Base-by-base conservation (phyloP, 2,329 filamentous ascomycete genomes). In the Penicillium corylophilum region DNA sequence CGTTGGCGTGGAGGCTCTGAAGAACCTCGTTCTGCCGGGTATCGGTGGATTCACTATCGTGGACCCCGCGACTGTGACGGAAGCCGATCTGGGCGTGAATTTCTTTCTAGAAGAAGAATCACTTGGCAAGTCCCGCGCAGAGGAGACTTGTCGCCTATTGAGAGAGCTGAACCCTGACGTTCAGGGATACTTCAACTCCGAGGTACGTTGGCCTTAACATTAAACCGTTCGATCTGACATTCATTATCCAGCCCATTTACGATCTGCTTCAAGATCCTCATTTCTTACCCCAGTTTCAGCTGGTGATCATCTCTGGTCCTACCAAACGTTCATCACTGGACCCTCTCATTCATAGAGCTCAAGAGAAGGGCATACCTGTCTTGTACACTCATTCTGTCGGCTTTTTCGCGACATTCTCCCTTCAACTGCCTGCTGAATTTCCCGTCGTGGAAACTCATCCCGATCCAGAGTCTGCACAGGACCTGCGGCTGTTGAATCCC, bases 381-480 rank as follows among this genome's bases (percentile, higher is more conserved):
- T 81, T 97, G 51, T 86, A 91, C 58, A 82, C 94, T 40, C 90
- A 95, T 68, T 96, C 88, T n/a, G 82, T 88, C 36, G 94, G 94
- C 24, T 96, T 95, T 75, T 95, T 94, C 72, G 89, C 90, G 2
- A 89, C 89, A 60, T 95, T 97, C 70, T 88, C 85, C n/a, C 79
- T 95, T 24, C 79, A 83, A 60, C 77, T 96, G 24, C 87, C 89
- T 9, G 78, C 84, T n/a, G 83, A 86, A 24, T 96, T 95, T 63
- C 91, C 93, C 5, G 88, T 99, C 51, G 89, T 99, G 56, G 93
- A 99, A 68, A 97, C 94, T 40, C 94, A 99, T 66, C 94, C 94
- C 1, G 91, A 95, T 57, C 85, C 90, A 36, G 89, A 90, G 35
- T 85, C 90, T 7, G 94, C 85, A 0, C 86, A 88, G 50, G 94